Conservation (phyloP, 805 yeast genomes). For the Geotrichum ghanense region DNA sequence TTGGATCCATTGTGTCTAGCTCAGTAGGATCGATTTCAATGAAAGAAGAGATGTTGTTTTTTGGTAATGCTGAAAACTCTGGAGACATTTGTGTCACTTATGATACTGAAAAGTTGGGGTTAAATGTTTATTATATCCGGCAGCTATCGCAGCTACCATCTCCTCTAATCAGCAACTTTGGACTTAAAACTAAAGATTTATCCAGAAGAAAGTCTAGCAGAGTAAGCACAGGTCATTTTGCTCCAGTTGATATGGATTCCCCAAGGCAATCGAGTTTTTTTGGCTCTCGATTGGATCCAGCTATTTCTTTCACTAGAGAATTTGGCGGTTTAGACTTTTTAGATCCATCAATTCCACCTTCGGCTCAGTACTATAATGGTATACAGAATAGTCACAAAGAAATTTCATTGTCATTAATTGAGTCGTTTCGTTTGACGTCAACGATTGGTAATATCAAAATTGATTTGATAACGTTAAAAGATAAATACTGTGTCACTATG, state of each 20-base stretch:
- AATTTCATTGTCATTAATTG: background rate
- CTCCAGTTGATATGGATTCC: constrained; percentile 6
- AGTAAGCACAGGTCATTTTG: constrained; percentile 4
- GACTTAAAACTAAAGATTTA: constrained; percentile 5
- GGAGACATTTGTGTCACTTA: constrained; percentile 43
- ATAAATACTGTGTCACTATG: background rate
- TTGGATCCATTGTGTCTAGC: constrained; percentile 61
- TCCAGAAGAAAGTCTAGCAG: constrained; percentile 11
- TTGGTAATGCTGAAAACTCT: constrained; percentile 34
- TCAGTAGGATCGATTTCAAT: constrained; percentile 54
- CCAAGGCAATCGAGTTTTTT: background rate
- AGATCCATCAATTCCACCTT: constrained; percentile 9
- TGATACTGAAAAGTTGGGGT: constrained; percentile 33
- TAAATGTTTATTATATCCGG: constrained; percentile 48
- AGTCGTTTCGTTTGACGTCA: background rate
- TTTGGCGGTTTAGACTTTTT: background rate
- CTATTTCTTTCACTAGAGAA: background rate
- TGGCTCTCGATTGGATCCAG: background rate
- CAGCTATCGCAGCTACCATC: constrained; percentile 20
- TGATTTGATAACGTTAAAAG: background rate
- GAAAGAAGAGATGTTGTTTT: constrained; percentile 43
- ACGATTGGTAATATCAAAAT: background rate
- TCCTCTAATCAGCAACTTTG: constrained; percentile 4
- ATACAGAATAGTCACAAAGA: background rate
- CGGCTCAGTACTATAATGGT: constrained; percentile 3